Base-by-base conservation (phyloP, 2,329 filamentous ascomycete species). In the Ophidiomyces ophidiicola region DNA sequence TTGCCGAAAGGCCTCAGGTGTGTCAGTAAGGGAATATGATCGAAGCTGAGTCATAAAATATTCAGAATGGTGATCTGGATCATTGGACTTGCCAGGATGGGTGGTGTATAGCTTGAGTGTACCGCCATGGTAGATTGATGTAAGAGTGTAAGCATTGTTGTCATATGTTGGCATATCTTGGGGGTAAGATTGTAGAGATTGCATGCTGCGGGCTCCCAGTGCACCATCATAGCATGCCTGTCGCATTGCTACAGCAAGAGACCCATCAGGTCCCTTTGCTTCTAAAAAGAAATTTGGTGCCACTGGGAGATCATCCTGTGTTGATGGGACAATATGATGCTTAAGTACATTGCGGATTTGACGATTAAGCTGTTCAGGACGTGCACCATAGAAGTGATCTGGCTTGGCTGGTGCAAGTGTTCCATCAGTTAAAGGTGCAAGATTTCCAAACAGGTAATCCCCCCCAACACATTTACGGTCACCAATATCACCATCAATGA, bases 221-320 rank as follows among this genome's bases (percentile, higher is more conserved):
- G 62, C 60, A 26, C 62, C 58, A 42, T 66, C 52, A 32, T 62
- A 57, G 35, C 51, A 51, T 37, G 55, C 61, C 43, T 65, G 61
- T 19, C 54, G 51, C 29, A 8, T 48, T 8, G 53, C 58, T 4
- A 60, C 57, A 5, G 41, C 51, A 4, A 36, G 6, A 28, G 44
- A 50, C 3, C 57, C 57, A 39, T 57, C 39, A 6, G 56, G 59
- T 1, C 56, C 58, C 43, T 67, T 67, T 0, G 48, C 56, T 35
- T 59, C 59, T 1, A 67, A 14, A 42, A 68, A 67, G 41, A 66
- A 62, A 48, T 67, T 66, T 2, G 61, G 62, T 21, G 47, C 52
- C 5, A 59, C 42, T 0, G 59, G 60, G 41, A 50, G 50, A 34
- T 52, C 46, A 10, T 36, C 20, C 36, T 54, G 47, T 11, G 46